A percentile compares a stretch with the other conserved stretches of the same genome.
Evolutionary conservation across 1,139 yeast species (phyloP).

Genomic region (Yamadazyma sp.): DNA sequence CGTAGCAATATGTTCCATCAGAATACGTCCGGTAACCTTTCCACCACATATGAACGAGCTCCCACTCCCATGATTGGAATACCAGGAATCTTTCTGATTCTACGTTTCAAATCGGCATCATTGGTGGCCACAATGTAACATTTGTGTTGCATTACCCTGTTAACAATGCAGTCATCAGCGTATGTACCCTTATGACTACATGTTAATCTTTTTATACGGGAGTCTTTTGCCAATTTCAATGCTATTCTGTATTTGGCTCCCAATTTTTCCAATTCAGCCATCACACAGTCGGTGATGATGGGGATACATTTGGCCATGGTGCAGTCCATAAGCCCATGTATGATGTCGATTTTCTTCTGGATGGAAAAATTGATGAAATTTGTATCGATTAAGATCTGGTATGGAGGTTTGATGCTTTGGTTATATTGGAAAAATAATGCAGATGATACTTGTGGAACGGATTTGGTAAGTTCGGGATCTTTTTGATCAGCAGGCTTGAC

Average conservation of each 20-base stretch:
- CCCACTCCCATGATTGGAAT: slow-evolving; percentile 97
- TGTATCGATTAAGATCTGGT: slow-evolving; percentile 92
- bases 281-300: slow-evolving; percentile 91
- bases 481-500: slow-evolving; percentile 12
- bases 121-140: slow-evolving; percentile 97
- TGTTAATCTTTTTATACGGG: slow-evolving; percentile 79
- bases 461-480: slow-evolving; percentile 71
- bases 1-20: too few species aligned
- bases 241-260: slow-evolving; percentile 96
- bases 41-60: slow-evolving; percentile 86
- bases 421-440: slow-evolving; percentile 94
- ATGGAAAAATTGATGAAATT: slow-evolving; percentile 95
- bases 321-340: slow-evolving; percentile 95
- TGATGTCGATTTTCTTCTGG: slow-evolving; percentile 89
- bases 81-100: slow-evolving; percentile 95
- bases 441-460: slow-evolving; percentile 92
- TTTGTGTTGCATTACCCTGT: slow-evolving; percentile 91
- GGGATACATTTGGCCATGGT: slow-evolving; percentile 95
- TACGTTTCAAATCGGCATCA: slow-evolving; percentile 95
- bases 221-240: slow-evolving; percentile 86
- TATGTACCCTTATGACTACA: slow-evolving; percentile 95
- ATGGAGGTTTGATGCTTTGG: slow-evolving; percentile 93
- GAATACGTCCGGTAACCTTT: slow-evolving; percentile 91
- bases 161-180: slow-evolving; percentile 96
- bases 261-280: slow-evolving; percentile 94